Evolutionary conservation across 73 alveolate genomes (phyloP).

Genomic region (Strombidium stylifer): DNA sequence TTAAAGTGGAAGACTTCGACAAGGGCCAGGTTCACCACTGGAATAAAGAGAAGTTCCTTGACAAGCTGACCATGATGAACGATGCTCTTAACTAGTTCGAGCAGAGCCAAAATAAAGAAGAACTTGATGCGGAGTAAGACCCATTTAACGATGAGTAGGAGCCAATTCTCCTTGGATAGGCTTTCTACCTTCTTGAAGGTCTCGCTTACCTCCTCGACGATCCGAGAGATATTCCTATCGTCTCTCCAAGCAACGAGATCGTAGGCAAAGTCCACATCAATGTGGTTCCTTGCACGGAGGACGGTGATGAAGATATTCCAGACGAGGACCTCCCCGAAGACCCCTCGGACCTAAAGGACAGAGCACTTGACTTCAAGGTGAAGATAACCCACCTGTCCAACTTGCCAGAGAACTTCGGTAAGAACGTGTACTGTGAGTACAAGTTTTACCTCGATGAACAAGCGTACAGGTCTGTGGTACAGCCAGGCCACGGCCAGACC

Average conservation of each 20-base stretch:
- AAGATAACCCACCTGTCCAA: background rate
- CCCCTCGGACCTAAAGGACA: slow-evolving; percentile 30
- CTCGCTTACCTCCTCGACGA: slow-evolving; percentile 81
- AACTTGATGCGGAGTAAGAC: slow-evolving; percentile 58
- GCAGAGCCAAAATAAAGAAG: slow-evolving; percentile 40
- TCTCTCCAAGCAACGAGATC: slow-evolving; percentile 42
- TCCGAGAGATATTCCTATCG: slow-evolving; percentile 67
- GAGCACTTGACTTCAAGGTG: slow-evolving; percentile 10
- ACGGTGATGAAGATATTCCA: slow-evolving; percentile 51
- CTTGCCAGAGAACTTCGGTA: slow-evolving; percentile 57
- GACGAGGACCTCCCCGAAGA: slow-evolving; percentile 49
- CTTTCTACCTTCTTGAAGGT: slow-evolving; percentile 73
- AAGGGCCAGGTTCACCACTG: slow-evolving; percentile 15
- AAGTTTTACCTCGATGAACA: slow-evolving; percentile 47
- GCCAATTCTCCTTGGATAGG: slow-evolving; percentile 75
- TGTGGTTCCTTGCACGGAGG: slow-evolving; percentile 61
- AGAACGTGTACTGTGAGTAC: slow-evolving; percentile 61
- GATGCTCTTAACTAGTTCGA: slow-evolving; percentile 27
- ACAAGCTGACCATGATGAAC: slow-evolving; percentile 21
- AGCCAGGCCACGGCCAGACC: slow-evolving; percentile 37
- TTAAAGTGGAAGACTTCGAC: slow-evolving; percentile 25
- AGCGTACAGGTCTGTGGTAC: slow-evolving; percentile 6
- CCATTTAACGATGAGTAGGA: slow-evolving; percentile 89
- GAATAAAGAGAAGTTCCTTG: slow-evolving; percentile 39
- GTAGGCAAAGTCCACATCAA: slow-evolving; percentile 58